Percentiles rank a stretch among this genome's conserved stretches.
These are phyloP conservation scores for Pseudomonodictys pantanalensis DNA, from an alignment of 495 filamentous ascomycete genomes.

Conservation along the genomic window DNA sequence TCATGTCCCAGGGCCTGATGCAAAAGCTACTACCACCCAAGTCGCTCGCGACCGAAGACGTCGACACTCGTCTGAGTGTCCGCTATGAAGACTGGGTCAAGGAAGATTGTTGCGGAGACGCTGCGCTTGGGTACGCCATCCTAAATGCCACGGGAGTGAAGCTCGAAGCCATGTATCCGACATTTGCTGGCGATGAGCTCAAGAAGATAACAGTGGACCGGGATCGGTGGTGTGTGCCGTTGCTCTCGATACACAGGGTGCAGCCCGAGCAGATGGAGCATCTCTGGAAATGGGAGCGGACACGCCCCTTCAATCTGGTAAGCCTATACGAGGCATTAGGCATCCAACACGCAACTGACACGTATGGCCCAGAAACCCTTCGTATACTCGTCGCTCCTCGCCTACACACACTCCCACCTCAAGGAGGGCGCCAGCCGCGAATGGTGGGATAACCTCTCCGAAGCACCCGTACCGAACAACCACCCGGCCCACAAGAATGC, in stretches of 20 bases:
- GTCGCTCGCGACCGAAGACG: background rate
- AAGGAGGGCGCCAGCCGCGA: slow-evolving; percentile 1
- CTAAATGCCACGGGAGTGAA: slow-evolving; percentile 16
- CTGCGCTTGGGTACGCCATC: slow-evolving; percentile 27
- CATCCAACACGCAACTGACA: slow-evolving; percentile 2
- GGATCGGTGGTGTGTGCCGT: slow-evolving; percentile 26
- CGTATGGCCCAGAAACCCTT: slow-evolving; percentile 19
- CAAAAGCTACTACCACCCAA: slow-evolving; percentile 10
- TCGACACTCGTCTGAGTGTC: slow-evolving; percentile 4
- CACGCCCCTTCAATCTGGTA: slow-evolving; percentile 22
- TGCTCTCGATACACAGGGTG: slow-evolving; percentile 19
- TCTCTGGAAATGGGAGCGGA: slow-evolving; percentile 32
- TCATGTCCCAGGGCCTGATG: slow-evolving; percentile 31
- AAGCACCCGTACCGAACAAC: slow-evolving; percentile 16
- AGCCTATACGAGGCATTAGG: no score
- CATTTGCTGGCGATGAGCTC: slow-evolving; percentile 21
- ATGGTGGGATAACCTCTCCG: slow-evolving; percentile 24
- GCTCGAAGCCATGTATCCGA: slow-evolving; percentile 27
- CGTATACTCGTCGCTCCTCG: slow-evolving; percentile 26
- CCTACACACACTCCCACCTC: slow-evolving; percentile 30
- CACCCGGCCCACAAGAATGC: slow-evolving; percentile 20
- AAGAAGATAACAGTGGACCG: slow-evolving; percentile 13
- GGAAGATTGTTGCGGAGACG: slow-evolving; percentile 24
- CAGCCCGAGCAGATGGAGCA: slow-evolving; percentile 9
- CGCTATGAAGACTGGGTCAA: slow-evolving; percentile 24